phyloP scores from a whole-genome alignment of 2,329 filamentous ascomycete species.

The Nigrospora oryzae region DNA sequence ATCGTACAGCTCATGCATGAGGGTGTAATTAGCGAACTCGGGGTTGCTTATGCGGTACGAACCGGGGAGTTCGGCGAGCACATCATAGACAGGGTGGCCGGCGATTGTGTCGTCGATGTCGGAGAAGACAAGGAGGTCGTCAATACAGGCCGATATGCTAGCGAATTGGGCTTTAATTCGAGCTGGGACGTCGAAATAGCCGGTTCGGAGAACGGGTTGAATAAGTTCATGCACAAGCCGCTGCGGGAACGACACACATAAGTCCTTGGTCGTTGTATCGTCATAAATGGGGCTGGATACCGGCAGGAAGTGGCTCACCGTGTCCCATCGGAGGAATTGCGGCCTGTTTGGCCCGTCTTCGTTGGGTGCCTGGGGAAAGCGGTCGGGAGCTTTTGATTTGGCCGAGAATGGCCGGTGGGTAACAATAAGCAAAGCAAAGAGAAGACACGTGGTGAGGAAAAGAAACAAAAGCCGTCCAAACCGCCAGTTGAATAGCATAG shows the following conservation, averaged over 20 bases:
- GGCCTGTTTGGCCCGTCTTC: conserved; percentile 3
- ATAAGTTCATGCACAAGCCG: conserved; percentile 13
- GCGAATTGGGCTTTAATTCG: conserved; percentile 36
- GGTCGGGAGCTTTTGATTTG: no score
- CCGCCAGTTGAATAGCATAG: no score
- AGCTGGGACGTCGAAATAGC: conserved; percentile 31
- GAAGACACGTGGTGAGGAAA: no score
- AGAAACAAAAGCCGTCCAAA: no score
- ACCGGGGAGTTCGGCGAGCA: conserved; percentile 35
- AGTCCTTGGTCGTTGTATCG: conserved; percentile 8
- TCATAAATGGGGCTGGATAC: conserved; percentile 9
- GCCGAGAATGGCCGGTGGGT: no score
- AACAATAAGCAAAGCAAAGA: no score
- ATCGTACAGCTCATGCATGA: conserved; percentile 16
- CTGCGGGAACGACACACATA: conserved; percentile 18
- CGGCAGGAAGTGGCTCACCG: conserved; percentile 16
- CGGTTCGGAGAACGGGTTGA: conserved; percentile 36
- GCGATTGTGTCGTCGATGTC: conserved; percentile 37
- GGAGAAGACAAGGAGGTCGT: conserved; percentile 37
- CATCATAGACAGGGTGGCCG: conserved; percentile 33
- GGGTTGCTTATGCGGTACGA: conserved; percentile 22
- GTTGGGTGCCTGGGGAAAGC: neutral
- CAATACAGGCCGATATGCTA: conserved; percentile 43
- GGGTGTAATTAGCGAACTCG: conserved; percentile 31
- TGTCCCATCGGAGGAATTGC: conserved; percentile 13